Conservation (phyloP, 116 monocot species). For the Iris pallida region DNA sequence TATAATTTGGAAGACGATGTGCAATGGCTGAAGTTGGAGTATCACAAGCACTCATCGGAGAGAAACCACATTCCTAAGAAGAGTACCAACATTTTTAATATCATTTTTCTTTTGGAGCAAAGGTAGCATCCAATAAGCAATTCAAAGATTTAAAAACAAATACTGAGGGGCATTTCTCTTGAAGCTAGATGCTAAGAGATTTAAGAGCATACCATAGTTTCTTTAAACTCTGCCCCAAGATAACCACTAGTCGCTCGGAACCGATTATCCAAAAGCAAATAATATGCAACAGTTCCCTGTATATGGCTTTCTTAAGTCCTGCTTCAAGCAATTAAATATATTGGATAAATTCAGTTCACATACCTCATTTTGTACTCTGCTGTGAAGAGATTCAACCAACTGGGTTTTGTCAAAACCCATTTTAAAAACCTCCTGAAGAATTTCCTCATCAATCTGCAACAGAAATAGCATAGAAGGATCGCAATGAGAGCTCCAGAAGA, state of each 20-base stretch:
- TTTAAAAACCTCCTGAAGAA: constrained; percentile 30
- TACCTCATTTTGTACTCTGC: constrained; percentile 27
- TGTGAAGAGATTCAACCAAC: constrained; percentile 32
- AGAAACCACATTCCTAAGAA: constrained; percentile 47
- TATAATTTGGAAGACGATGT: constrained; percentile 39
- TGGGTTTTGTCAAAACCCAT: constrained; percentile 28
- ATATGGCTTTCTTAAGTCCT: background rate
- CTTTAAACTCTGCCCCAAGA: constrained; percentile 85
- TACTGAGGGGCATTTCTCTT: background rate
- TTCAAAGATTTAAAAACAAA: background rate
- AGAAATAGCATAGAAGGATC: background rate
- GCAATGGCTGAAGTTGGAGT: constrained; percentile 28
- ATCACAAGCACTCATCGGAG: constrained; percentile 28
- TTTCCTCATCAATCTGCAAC: constrained; percentile 26
- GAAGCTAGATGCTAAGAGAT: background rate
- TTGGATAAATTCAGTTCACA: background rate
- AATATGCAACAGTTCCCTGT: constrained; percentile 90
- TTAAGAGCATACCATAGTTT: constrained; percentile 53
- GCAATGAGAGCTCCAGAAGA: background rate
- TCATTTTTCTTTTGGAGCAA: background rate
- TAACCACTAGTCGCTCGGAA: constrained; percentile 72
- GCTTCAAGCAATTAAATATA: background rate
- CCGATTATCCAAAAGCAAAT: constrained; percentile 84
- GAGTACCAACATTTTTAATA: background rate
- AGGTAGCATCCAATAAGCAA: background rate